These are phyloP conservation scores for Carex myosuroides DNA, from an alignment of 176 grass and related monocot genomes.

Conservation along the genomic window DNA sequence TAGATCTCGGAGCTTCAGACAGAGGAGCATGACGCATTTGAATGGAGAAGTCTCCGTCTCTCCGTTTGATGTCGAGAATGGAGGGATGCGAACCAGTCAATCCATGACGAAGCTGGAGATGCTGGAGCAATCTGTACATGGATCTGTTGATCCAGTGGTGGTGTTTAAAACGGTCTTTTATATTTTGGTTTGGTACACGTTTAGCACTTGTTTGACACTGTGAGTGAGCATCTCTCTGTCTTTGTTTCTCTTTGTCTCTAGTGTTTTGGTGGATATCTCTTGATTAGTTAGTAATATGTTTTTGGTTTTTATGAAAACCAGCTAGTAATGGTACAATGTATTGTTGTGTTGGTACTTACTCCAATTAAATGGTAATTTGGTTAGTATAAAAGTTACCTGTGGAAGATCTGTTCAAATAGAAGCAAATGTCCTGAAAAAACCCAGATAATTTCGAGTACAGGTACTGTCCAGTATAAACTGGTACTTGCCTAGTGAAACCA, in stretches of 20 bases:
- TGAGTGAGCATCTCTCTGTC: constrained; percentile 37
- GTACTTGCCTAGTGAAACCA: background rate
- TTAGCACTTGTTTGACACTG: constrained; percentile 99
- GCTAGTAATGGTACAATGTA: background rate
- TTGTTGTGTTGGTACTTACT: background rate
- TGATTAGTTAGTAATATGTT: background rate
- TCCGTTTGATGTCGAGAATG: constrained; percentile 62
- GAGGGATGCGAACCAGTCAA: constrained; percentile 50
- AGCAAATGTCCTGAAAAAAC: background rate
- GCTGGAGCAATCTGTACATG: constrained; percentile 49
- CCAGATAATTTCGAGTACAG: background rate
- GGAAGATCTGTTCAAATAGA: background rate
- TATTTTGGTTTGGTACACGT: constrained; percentile 94
- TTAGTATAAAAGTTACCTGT: background rate
- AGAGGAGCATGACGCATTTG: background rate
- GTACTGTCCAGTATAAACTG: background rate
- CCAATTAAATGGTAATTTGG: background rate
- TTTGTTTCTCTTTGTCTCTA: background rate
- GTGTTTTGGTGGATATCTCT: background rate
- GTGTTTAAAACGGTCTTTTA: constrained; percentile 70
- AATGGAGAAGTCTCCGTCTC: constrained; percentile 9
- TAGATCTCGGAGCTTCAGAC: constrained; percentile 21
- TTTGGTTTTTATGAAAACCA: background rate
- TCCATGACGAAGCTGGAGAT: constrained; percentile 82
- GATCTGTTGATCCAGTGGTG: constrained; percentile 45